These are phyloP conservation scores for Sarcomyxa edulis DNA, from an alignment of 768 basidiomycete species.

Conservation along the genomic window DNA sequence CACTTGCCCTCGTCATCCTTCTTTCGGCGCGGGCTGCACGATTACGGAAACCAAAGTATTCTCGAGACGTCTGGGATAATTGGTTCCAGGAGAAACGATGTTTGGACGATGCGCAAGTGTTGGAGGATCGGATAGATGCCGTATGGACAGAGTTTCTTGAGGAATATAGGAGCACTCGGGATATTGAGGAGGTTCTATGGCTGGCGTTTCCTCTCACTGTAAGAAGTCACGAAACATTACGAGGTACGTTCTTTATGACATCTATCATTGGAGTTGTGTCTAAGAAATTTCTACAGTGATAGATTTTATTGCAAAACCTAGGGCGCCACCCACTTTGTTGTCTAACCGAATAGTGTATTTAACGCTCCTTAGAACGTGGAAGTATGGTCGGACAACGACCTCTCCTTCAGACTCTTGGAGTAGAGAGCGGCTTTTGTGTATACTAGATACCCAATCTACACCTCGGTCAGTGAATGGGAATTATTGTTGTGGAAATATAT, in stretches of 20 bases:
- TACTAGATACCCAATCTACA: slow-evolving; percentile 33
- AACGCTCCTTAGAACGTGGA: slow-evolving; percentile 38
- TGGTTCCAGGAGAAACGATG: slow-evolving; percentile 28
- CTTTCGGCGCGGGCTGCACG: slow-evolving; percentile 25
- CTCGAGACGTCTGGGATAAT: slow-evolving; percentile 34
- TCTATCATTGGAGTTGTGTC: neutral
- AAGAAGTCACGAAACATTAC: slow-evolving; percentile 11
- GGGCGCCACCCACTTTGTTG: slow-evolving; percentile 31
- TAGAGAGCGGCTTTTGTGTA: slow-evolving; percentile 11
- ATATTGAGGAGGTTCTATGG: slow-evolving; percentile 49
- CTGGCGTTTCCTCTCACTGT: slow-evolving; percentile 31
- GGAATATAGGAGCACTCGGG: slow-evolving; percentile 29
- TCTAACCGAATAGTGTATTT: slow-evolving; percentile 34
- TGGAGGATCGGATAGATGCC: slow-evolving; percentile 27
- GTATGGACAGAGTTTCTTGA: slow-evolving; percentile 40
- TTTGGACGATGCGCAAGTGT: slow-evolving; percentile 3
- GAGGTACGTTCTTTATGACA: slow-evolving; percentile 21
- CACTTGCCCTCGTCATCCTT: slow-evolving; percentile 28
- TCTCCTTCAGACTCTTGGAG: slow-evolving; percentile 1
- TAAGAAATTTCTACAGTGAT: slow-evolving; percentile 25
- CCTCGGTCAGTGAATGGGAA: slow-evolving; percentile 33
- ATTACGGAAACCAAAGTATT: slow-evolving; percentile 8
- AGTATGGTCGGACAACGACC: slow-evolving; percentile 13
- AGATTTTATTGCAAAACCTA: slow-evolving; percentile 28
- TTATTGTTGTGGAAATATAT: neutral